phyloP scores from a whole-genome alignment of 495 filamentous ascomycete genomes.

The Aspergillus heteromorphus region DNA sequence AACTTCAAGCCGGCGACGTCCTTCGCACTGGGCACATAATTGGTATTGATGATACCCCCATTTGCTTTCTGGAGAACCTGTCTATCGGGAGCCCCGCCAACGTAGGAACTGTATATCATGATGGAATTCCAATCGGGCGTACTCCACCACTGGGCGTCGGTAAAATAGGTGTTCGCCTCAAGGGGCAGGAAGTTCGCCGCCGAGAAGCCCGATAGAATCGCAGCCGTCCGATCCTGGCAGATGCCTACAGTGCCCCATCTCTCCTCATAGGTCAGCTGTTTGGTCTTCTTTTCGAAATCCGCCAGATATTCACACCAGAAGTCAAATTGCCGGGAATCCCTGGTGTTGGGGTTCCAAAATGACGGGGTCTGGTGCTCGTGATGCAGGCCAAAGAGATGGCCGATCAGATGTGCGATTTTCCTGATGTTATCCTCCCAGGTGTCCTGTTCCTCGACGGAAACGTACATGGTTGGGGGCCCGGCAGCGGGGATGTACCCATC shows the following conservation, averaged over 20 bases:
- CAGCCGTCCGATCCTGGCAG: neutral
- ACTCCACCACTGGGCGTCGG: neutral
- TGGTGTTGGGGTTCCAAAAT: no score
- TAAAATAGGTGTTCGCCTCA: neutral
- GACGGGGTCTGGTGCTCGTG: conserved; percentile 8
- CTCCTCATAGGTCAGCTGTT: neutral
- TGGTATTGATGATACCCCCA: neutral
- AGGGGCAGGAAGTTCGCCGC: neutral
- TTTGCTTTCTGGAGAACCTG: neutral
- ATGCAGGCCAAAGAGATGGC: conserved; percentile 5
- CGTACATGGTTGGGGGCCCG: neutral
- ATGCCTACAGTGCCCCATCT: neutral
- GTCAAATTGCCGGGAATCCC: neutral
- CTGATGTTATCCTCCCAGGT: neutral
- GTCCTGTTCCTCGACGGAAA: neutral
- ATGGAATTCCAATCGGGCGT: conserved; percentile 5
- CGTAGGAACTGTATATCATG: conserved; percentile 1
- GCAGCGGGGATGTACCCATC: neutral
- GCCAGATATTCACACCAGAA: conserved; percentile 3
- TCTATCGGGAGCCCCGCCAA: neutral
- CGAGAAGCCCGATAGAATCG: neutral
- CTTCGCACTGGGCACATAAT: neutral
- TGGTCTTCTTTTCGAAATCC: neutral
- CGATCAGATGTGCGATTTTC: conserved; percentile 7
- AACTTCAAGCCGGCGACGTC: neutral